Percentiles rank a stretch among this genome's conserved stretches.
These are phyloP conservation scores for Hydrangea macrophylla DNA, from an alignment of 148 eudicot genomes.

Conservation along the genomic window DNA sequence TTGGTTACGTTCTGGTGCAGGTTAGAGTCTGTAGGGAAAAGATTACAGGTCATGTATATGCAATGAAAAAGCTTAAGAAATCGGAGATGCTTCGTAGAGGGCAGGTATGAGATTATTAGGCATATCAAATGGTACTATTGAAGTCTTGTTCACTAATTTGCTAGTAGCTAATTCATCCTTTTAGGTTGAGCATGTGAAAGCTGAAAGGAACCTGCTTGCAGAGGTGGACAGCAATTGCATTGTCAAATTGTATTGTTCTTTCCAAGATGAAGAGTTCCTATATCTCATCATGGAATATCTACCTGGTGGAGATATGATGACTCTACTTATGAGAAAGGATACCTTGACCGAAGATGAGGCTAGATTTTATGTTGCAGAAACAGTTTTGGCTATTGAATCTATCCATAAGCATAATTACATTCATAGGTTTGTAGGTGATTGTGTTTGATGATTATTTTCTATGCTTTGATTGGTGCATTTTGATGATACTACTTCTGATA, in stretches of 20 bases:
- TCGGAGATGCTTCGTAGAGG: constrained; percentile 99
- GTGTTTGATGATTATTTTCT: neutral
- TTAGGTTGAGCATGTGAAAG: constrained; percentile 95
- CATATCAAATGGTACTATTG: constrained; percentile 2
- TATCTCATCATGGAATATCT: constrained; percentile 98
- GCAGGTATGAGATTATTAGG: constrained; percentile 52
- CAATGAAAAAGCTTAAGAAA: constrained; percentile 94
- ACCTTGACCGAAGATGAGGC: constrained; percentile 87
- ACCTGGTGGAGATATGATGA: constrained; percentile 99
- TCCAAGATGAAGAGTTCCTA: constrained; percentile 87
- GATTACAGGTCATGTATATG: constrained; percentile 78
- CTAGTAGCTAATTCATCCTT: constrained; percentile 23
- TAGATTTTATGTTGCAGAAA: constrained; percentile 91
- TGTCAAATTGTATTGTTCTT: constrained; percentile 91
- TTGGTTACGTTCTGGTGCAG: constrained; percentile 36
- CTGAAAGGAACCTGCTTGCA: constrained; percentile 95
- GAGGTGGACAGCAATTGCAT: constrained; percentile 98
- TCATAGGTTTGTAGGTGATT: constrained; percentile 59
- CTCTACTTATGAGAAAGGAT: constrained; percentile 93
- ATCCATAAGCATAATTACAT: constrained; percentile 92
- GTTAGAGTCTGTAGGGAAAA: constrained; percentile 90
- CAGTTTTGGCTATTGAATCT: constrained; percentile 92
- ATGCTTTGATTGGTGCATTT: neutral
- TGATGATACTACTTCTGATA: neutral
- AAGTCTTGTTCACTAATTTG: neutral